Evolutionary conservation across 2,329 filamentous ascomycete genomes (phyloP), one percentile per base, ranked within the genome.

Genomic region (Emmonsiellopsis sp.): DNA sequence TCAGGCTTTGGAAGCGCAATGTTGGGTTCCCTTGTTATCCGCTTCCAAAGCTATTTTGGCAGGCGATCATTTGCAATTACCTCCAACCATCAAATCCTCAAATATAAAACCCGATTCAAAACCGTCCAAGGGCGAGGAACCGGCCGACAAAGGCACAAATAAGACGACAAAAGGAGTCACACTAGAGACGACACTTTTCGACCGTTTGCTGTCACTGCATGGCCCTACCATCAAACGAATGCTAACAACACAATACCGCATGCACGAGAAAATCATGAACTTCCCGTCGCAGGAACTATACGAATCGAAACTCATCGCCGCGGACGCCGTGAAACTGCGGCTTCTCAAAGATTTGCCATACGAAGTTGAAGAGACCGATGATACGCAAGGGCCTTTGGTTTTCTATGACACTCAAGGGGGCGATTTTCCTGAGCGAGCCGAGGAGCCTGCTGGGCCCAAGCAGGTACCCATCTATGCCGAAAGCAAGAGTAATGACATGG

Each of bases 361-460:
- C 66, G 81, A 81, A 8, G 85, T 96, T 0, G 66, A 82, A 54
- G 85, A 87, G 50, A 90, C 81, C 0, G 93, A 97, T 58, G 89
- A 98, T 63, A 97, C 92, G 0, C 80, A 72, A 47, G 89, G 95
- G 69, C 88, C 93, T 0, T 72, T 98, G 2, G 81, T 98, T 8
- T 97, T 97, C 70, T 94, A 89, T 68, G 93, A 98, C 66, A 98
- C 93, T 0, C 93, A 97, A 69, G 93, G 93, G 8, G 93, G 91
- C 0, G 88, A 94, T 63, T 96, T 92, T 56, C 84, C 87, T 0
- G 91, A 97, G 73, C 85, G 82, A 65, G 83, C 80, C 45, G 87
- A 94, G 62, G 87, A 90, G 11, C 35, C 46, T 31, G 13, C 11
- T 40, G 34, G 38, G 20, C 8, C 11, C 30, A 75, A 74, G 45